Evolutionary conservation across 495 filamentous ascomycete species (phyloP).

Genomic region (Polyplosphaeria fusca): DNA sequence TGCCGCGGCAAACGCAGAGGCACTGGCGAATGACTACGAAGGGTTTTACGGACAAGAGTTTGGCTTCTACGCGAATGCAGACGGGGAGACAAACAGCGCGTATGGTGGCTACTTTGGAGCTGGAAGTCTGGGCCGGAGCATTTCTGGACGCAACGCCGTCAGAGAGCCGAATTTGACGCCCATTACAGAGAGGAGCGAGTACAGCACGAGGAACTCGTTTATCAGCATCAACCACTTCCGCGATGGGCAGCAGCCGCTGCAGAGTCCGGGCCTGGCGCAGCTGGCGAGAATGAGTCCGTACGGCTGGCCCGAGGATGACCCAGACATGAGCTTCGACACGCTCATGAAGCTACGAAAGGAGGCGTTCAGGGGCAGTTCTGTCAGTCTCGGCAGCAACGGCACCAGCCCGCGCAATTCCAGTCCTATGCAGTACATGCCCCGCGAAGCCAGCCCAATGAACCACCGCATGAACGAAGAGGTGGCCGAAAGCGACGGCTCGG

Average conservation of each 20-base stretch:
- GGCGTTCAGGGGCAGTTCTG: conserved; percentile 73
- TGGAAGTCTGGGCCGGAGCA: conserved; percentile 60
- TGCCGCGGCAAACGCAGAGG: conserved; percentile 91
- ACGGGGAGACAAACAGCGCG: conserved; percentile 52
- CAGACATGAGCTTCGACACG: conserved; percentile 68
- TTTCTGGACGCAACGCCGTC: conserved; percentile 67
- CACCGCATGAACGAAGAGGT: conserved; percentile 1
- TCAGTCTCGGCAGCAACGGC: conserved; percentile 44
- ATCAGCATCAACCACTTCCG: conserved; percentile 66
- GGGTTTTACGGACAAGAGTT: conserved; percentile 97
- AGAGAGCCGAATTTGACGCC: conserved; percentile 90
- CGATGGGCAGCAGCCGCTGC: conserved; percentile 37
- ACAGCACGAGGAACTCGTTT: conserved; percentile 88
- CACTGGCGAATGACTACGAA: conserved; percentile 84
- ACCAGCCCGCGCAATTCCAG: conserved; percentile 32
- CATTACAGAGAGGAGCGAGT: conserved; percentile 94
- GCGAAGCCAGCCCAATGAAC: conserved; percentile 13
- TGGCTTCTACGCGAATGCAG: conserved; percentile 77
- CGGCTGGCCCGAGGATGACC: conserved; percentile 51
- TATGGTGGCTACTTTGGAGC: conserved; percentile 92
- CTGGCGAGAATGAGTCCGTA: conserved; percentile 62
- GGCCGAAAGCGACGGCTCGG: conserved; percentile 21
- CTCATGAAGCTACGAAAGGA: conserved; percentile 68
- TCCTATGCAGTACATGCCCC: conserved; percentile 24
- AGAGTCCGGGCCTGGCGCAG: conserved; percentile 66